These are phyloP conservation scores for Verticillium dahliae DNA, from an alignment of 2,329 filamentous ascomycete species.

Conservation along the genomic window DNA sequence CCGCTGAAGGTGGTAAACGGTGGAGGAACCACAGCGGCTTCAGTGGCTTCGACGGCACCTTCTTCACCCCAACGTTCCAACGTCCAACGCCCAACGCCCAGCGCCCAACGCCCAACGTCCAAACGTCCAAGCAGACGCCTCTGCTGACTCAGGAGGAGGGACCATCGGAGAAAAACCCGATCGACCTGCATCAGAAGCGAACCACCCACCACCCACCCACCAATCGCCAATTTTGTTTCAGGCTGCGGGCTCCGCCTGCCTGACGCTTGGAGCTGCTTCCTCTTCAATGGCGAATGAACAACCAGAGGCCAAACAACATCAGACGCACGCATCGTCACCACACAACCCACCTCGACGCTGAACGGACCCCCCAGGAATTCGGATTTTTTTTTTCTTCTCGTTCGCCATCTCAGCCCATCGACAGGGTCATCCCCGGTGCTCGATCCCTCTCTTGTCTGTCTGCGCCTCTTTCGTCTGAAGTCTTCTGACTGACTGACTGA, in stretches of 20 bases:
- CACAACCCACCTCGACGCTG: neutral
- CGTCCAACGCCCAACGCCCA: too few relatives aligned
- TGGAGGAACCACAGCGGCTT: too few relatives aligned
- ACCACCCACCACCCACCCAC: neutral
- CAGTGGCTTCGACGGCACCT: neutral
- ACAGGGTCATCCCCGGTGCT: neutral
- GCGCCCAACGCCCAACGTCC: too few relatives aligned
- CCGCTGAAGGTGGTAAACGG: neutral
- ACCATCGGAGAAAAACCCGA: neutral
- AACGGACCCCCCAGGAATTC: neutral
- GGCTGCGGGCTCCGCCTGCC: neutral
- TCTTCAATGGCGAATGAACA: neutral
- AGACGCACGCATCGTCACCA: neutral
- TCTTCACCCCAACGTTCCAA: neutral
- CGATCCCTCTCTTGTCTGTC: neutral
- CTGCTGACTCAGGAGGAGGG: neutral
- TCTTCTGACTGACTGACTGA: neutral
- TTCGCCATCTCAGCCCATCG: neutral
- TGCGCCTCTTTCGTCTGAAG: neutral
- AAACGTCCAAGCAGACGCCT: neutral
- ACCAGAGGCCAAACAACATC: neutral
- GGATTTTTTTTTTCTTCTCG: neutral
- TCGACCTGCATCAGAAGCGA: too few relatives aligned
- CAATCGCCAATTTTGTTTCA: neutral
- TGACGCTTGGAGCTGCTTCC: neutral